These are phyloP conservation scores for Cylindrodendrum hubeiense DNA, from an alignment of 2,329 filamentous ascomycete genomes.

Conservation along the genomic window DNA sequence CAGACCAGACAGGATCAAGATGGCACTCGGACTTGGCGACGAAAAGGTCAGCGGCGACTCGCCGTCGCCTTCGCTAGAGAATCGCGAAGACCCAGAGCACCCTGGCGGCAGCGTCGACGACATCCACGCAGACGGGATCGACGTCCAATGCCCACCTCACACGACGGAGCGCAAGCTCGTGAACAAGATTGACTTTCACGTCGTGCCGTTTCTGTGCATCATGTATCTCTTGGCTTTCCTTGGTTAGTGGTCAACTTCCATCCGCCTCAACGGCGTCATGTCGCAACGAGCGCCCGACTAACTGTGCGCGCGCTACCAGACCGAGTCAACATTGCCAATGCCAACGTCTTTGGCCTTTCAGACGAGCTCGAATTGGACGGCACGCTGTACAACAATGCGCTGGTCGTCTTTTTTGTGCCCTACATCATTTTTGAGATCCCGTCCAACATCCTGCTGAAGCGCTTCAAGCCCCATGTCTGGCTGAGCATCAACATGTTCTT, in stretches of 20 bases:
- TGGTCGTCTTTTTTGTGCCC: slow-evolving; percentile 86
- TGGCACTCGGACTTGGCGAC: slow-evolving; percentile 31
- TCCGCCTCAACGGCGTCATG: background rate
- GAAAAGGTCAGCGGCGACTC: slow-evolving; percentile 36
- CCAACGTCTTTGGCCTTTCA: slow-evolving; percentile 74
- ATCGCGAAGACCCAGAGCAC: slow-evolving; percentile 34
- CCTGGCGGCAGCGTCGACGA: slow-evolving; percentile 16
- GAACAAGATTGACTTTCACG: slow-evolving; percentile 76
- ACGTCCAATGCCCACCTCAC: slow-evolving; percentile 60
- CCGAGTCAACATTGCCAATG: slow-evolving; percentile 85
- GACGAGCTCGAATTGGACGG: slow-evolving; percentile 71
- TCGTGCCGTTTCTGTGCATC: slow-evolving; percentile 80
- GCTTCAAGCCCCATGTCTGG: slow-evolving; percentile 73
- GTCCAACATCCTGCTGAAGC: slow-evolving; percentile 76
- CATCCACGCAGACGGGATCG: slow-evolving; percentile 36
- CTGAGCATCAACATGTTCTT: slow-evolving; percentile 85
- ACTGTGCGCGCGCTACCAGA: slow-evolving; percentile 47
- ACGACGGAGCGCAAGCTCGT: slow-evolving; percentile 75
- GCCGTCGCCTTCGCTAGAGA: slow-evolving; percentile 31
- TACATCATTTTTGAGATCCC: slow-evolving; percentile 81
- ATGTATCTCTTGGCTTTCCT: slow-evolving; percentile 79
- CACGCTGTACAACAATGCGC: slow-evolving; percentile 77
- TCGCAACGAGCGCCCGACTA: background rate
- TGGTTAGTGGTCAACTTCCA: slow-evolving; percentile 50
- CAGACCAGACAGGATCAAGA: slow-evolving; percentile 13